A percentile compares a stretch with the other conserved stretches of the same genome.
phyloP scores from a whole-genome alignment of 805 yeast genomes.

The Wickerhamomyces alni region DNA sequence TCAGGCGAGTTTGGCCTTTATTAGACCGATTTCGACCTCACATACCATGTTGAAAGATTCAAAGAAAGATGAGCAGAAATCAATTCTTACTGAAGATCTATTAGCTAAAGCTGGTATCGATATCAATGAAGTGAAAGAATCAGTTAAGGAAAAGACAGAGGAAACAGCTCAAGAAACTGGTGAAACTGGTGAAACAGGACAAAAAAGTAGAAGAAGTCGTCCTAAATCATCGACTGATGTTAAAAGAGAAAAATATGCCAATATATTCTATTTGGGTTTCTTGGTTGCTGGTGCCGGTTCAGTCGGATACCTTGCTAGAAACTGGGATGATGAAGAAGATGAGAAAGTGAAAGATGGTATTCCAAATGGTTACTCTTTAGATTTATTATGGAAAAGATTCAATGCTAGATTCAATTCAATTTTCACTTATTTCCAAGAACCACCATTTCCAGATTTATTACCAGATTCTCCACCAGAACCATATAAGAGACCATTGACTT shows the following conservation, averaged over 20 bases:
- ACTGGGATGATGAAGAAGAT: constrained; percentile 80
- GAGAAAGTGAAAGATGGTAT: constrained; percentile 47
- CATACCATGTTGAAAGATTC: constrained; percentile 9
- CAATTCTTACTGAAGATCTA: constrained; percentile 75
- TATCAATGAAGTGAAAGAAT: constrained; percentile 38
- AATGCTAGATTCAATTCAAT: constrained; percentile 66
- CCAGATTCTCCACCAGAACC: constrained; percentile 92
- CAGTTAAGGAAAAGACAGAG: constrained; percentile 4
- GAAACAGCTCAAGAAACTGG: constrained; percentile 19
- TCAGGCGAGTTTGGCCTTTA: not conserved
- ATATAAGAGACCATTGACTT: constrained; percentile 85
- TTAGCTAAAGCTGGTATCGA: constrained; percentile 83
- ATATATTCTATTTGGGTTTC: constrained; percentile 58
- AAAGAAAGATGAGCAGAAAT: constrained; percentile 28
- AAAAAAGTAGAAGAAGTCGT: constrained; percentile 37
- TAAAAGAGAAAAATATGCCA: constrained; percentile 79
- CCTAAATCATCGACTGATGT: constrained; percentile 69
- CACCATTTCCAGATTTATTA: constrained; percentile 85
- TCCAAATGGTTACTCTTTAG: constrained; percentile 63
- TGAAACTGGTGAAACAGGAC: constrained; percentile 16
- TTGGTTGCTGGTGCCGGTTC: constrained; percentile 44
- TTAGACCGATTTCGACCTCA: constrained; percentile 15
- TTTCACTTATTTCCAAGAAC: constrained; percentile 83
- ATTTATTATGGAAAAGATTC: constrained; percentile 61
- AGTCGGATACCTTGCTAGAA: constrained; percentile 69